Percentiles rank a stretch among this genome's conserved stretches.
These are phyloP conservation scores for Trypanosoma mega DNA, from an alignment of 208 protist species.

Conservation along the genomic window DNA sequence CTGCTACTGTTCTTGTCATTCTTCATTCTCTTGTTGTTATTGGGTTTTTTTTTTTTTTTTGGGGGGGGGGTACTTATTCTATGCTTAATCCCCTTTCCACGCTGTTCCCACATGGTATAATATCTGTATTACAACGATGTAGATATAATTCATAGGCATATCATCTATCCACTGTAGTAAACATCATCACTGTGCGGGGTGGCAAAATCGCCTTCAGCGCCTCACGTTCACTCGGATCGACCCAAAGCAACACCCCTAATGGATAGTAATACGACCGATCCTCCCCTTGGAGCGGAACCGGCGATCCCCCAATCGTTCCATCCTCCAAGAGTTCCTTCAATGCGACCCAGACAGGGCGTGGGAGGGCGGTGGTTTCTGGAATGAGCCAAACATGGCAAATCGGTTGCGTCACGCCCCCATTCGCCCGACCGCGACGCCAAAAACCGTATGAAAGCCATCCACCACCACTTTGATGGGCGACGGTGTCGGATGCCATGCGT, in stretches of 20 bases:
- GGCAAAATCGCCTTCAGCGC: constrained; percentile 3
- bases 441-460: not conserved
- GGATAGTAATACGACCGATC: not conserved
- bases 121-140: no score
- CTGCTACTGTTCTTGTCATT: not conserved
- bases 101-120: not conserved
- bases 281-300: not conserved
- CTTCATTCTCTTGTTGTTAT: not conserved
- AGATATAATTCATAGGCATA: no score
- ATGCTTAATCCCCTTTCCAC: not conserved
- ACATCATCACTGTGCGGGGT: constrained; percentile 7
- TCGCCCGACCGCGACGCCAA: not conserved
- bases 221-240: constrained; percentile 6
- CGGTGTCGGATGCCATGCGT: no score
- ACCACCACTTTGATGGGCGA: no score
- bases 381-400: constrained; percentile 12
- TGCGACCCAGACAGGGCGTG: not conserved
- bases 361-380: not conserved
- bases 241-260: constrained; percentile 13
- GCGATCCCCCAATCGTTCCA: constrained; percentile 2
- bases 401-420: not conserved
- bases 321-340: not conserved
- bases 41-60: not conserved
- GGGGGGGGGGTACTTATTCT: no score
- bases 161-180: constrained; percentile 9